A percentile compares a stretch with the other conserved stretches of the same genome.
Evolutionary conservation across 1,139 yeast genomes (phyloP).

Genomic region (Pneumocystis carinii): DNA sequence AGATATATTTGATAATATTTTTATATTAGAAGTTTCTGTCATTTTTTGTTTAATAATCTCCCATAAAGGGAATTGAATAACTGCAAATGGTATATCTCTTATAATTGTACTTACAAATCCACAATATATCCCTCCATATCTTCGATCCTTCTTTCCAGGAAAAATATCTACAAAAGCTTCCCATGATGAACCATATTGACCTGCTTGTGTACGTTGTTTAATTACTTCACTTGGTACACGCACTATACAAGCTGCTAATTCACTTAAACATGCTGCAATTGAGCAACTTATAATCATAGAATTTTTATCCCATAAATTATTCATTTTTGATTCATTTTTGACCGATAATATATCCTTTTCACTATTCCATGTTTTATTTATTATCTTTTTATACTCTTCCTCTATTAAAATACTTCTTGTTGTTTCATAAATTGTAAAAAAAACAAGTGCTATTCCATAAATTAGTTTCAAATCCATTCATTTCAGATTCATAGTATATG

Average conservation of each 20-base stretch:
- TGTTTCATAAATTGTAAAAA: not conserved
- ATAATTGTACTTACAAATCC: constrained; percentile 88
- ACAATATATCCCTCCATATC: constrained; percentile 69
- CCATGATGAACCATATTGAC: constrained; percentile 42
- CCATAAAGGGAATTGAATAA: constrained; percentile 86
- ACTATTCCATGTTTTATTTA: constrained; percentile 31
- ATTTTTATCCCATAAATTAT: not conserved
- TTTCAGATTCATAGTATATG: too few relatives aligned
- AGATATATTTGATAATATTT: constrained; percentile 3
- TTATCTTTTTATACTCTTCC: not conserved
- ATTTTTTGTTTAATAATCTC: constrained; percentile 63
- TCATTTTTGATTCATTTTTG: constrained; percentile 1
- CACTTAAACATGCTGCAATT: constrained; percentile 80
- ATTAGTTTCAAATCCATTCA: not conserved
- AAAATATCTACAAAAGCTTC: constrained; percentile 51
- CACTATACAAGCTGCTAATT: constrained; percentile 79
- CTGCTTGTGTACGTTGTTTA: constrained; percentile 84
- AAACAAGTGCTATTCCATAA: not conserved
- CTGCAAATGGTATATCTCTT: constrained; percentile 91
- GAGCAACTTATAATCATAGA: constrained; percentile 35
- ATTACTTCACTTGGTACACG: constrained; percentile 95
- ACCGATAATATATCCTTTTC: not conserved
- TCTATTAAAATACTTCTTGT: not conserved
- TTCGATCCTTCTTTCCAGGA: constrained; percentile 24
- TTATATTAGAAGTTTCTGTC: constrained; percentile 24